Evolutionary conservation across 1,284 basidiomycete species (phyloP).

Genomic region (Ganoderma leucocontextum): DNA sequence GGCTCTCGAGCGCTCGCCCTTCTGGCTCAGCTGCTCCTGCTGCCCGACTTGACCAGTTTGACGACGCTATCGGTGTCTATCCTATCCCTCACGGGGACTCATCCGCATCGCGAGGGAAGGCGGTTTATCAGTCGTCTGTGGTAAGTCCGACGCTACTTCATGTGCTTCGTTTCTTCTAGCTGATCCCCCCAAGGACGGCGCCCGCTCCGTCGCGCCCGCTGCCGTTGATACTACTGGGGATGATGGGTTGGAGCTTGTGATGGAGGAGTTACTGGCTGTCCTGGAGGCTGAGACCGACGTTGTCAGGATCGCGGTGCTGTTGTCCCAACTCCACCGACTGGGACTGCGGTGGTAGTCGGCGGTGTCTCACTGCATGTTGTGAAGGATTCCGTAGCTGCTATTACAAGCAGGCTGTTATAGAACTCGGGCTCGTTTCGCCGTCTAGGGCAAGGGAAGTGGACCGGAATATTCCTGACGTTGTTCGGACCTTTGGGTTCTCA

Average conservation of each 20-base stretch:
- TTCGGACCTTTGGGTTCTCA: background rate
- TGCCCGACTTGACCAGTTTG: too few species aligned
- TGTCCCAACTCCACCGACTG: conserved; percentile 1
- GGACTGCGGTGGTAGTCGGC: conserved; percentile 9
- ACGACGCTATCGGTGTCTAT: background rate
- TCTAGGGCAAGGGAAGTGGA: background rate
- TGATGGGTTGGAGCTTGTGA: background rate
- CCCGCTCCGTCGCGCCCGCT: background rate
- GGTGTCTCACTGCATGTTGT: background rate
- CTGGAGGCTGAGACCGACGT: conserved; percentile 12
- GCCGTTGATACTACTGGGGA: background rate
- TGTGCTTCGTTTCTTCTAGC: background rate
- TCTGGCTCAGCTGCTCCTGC: background rate
- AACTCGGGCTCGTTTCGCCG: background rate
- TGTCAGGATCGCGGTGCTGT: conserved; percentile 6
- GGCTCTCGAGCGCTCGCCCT: background rate
- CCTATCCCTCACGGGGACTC: background rate
- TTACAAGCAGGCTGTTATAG: background rate
- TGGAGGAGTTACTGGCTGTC: conserved; percentile 2
- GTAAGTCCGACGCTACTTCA: background rate
- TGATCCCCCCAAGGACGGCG: background rate
- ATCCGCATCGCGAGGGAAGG: background rate
- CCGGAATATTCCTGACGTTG: conserved; percentile 1
- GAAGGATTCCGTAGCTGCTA: background rate
- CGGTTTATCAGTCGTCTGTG: too few species aligned